These are phyloP conservation scores for Petrea volubilis DNA, from an alignment of 257 asterid species.

Conservation along the genomic window DNA sequence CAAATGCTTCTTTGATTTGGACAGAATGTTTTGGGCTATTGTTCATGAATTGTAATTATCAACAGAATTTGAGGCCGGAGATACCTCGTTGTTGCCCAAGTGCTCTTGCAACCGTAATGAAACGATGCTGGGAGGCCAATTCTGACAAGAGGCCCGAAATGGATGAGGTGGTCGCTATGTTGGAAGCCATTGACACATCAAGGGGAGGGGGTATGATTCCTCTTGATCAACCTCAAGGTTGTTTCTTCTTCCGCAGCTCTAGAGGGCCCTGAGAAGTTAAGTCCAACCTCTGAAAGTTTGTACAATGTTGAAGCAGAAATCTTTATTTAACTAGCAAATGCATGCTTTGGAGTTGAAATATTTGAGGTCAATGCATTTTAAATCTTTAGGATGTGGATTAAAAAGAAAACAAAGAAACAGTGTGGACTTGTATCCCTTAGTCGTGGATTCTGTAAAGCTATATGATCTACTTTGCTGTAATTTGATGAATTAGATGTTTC, in stretches of 20 bases:
- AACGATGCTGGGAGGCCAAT: constrained; percentile 82
- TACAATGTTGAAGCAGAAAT: constrained; percentile 3
- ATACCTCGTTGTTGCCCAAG: constrained; percentile 92
- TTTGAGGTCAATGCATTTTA: not conserved
- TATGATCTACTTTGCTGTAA: not conserved
- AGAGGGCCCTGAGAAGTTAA: constrained; percentile 36
- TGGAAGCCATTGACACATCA: constrained; percentile 78
- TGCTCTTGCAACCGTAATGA: constrained; percentile 70
- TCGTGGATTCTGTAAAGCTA: not conserved
- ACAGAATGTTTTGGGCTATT: too few species aligned
- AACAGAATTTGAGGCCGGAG: constrained; percentile 86
- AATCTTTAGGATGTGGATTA: not conserved
- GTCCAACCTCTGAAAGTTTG: not conserved
- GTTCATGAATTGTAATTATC: too few species aligned
- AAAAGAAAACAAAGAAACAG: not conserved
- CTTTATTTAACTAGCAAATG: not conserved
- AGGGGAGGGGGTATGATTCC: constrained; percentile 96
- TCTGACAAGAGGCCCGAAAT: constrained; percentile 82
- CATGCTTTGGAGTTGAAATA: not conserved
- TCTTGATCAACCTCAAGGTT: constrained; percentile 53
- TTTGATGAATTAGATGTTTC: not conserved
- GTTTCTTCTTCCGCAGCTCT: constrained; percentile 55
- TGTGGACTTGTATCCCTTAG: not conserved
- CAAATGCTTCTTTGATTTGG: too few species aligned
- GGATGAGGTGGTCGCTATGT: constrained; percentile 74